Evolutionary conservation across 495 filamentous ascomycete genomes (phyloP), one percentile per base, ranked within the genome.

Genomic region (Annulohypoxylon maeteangense): DNA sequence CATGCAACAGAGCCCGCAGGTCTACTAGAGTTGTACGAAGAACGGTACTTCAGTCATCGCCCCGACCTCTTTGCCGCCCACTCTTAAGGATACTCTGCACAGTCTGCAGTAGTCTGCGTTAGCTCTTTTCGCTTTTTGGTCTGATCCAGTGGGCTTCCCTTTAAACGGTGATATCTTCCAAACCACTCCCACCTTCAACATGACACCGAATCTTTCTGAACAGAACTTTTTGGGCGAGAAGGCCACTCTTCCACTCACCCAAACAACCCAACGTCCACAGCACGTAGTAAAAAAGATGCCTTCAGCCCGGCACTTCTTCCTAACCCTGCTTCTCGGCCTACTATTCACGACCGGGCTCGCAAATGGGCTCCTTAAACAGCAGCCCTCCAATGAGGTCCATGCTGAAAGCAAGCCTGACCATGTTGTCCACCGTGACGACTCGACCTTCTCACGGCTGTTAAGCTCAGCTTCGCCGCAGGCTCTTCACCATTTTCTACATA

Each of bases 401-500:
- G 27, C 51, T 11, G 50, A 32, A 38, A 29, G 56, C 16, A 67
- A 74, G 47, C 34, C 47, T 38, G 55, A 68, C 40, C 29, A 56
- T 53, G 58, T 31, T 36, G 60, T 45, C 18, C 57, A 68, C 14
- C 65, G 62, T 38, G 71, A 76, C 34, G 67, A 72, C 31, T 68
- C 74, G 10, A 79, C 75, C 22, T 76, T 82, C 72, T 77, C 77
- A 14, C 63, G 74, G 40, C 45, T 78, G 42, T 60, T 82, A 58
- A 78, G 73, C 47, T 66, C 75, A 10, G 76, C 79, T 16, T 80
- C 81, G n/a, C 73, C 80, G 7, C 70, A 78, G 42, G 74, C 76
- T 61, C 72, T 83, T 6, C 78, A 82, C 57, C 65, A 73, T 10
- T 74, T 83, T 29, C 76, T 83, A 3, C 79, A 81, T 57, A 73